Percentiles rank a stretch among this genome's conserved stretches.
These are phyloP conservation scores for Orbilia brochopaga DNA, from an alignment of 2,329 filamentous ascomycete genomes.

Conservation along the genomic window DNA sequence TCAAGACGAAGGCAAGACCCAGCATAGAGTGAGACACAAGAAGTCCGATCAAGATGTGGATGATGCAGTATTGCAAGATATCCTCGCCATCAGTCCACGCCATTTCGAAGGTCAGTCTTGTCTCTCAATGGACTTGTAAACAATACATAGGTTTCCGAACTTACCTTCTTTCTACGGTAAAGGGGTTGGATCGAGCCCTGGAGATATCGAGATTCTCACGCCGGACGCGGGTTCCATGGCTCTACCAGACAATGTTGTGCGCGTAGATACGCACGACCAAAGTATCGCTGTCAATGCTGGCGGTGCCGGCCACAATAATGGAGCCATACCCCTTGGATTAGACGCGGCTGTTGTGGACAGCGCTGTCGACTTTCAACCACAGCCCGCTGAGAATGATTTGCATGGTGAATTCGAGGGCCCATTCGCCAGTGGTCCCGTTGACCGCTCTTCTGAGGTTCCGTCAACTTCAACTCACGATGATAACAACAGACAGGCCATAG, in stretches of 20 bases:
- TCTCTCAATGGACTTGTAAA: background rate
- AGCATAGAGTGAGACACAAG: conserved; percentile 7
- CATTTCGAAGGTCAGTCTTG: conserved; percentile 11
- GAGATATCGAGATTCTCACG: conserved; percentile 6
- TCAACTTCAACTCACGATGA: too few species aligned
- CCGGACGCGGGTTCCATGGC: background rate
- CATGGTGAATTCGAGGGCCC: too few species aligned
- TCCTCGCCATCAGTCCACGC: background rate
- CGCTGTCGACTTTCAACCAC: too few species aligned
- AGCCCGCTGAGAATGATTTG: too few species aligned
- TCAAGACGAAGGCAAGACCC: background rate
- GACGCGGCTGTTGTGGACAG: too few species aligned
- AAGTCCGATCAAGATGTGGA: conserved; percentile 1
- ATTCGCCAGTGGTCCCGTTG: too few species aligned
- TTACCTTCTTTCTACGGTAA: background rate
- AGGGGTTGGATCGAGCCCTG: conserved; percentile 13
- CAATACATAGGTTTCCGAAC: background rate
- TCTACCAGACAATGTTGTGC: too few species aligned
- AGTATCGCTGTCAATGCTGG: too few species aligned
- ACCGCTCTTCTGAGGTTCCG: too few species aligned
- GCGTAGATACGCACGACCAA: background rate
- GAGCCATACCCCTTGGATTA: too few species aligned
- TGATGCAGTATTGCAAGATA: conserved; percentile 6
- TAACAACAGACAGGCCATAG: too few species aligned
- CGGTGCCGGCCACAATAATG: too few species aligned